These are phyloP conservation scores for Kurtzmaniella natalensis DNA, from an alignment of 1,139 yeast genomes.

Conservation along the genomic window DNA sequence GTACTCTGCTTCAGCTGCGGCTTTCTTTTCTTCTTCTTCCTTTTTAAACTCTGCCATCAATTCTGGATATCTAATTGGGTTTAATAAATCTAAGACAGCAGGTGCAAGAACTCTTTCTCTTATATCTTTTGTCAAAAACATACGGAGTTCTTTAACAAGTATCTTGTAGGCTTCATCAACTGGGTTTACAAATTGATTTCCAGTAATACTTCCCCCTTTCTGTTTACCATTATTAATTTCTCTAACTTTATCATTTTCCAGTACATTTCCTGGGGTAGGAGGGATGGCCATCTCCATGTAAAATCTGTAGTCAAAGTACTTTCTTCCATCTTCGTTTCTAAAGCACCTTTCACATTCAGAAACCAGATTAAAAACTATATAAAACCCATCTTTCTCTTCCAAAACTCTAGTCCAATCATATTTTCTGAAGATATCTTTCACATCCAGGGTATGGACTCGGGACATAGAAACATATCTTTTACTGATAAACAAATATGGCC, in stretches of 20 bases:
- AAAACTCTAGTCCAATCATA: conserved; percentile 66
- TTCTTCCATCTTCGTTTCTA: conserved; percentile 60
- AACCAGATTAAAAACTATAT: conserved; percentile 60
- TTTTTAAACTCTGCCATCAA: conserved; percentile 42
- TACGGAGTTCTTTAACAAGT: conserved; percentile 60
- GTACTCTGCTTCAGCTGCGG: conserved; percentile 13
- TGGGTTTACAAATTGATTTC: conserved; percentile 17
- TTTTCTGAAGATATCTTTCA: conserved; percentile 47
- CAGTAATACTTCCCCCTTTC: conserved; percentile 3
- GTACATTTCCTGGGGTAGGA: neutral
- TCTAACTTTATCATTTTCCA: conserved; percentile 15
- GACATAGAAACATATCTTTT: conserved; percentile 51
- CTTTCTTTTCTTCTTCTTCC: conserved; percentile 29
- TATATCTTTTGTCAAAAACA: conserved; percentile 65
- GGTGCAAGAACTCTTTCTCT: conserved; percentile 76
- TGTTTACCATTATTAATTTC: conserved; percentile 8
- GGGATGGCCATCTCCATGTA: conserved; percentile 56
- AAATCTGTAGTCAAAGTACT: conserved; percentile 45
- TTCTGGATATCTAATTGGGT: conserved; percentile 56
- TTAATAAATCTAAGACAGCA: conserved; percentile 56
- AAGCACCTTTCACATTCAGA: conserved; percentile 66
- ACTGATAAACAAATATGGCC: conserved; percentile 55
- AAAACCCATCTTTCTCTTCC: conserved; percentile 63
- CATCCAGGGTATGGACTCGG: conserved; percentile 47
- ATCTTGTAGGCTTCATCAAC: conserved; percentile 57